Base-by-base conservation (phyloP, 2,329 filamentous ascomycete genomes). In the Hansfordia pulvinata region DNA sequence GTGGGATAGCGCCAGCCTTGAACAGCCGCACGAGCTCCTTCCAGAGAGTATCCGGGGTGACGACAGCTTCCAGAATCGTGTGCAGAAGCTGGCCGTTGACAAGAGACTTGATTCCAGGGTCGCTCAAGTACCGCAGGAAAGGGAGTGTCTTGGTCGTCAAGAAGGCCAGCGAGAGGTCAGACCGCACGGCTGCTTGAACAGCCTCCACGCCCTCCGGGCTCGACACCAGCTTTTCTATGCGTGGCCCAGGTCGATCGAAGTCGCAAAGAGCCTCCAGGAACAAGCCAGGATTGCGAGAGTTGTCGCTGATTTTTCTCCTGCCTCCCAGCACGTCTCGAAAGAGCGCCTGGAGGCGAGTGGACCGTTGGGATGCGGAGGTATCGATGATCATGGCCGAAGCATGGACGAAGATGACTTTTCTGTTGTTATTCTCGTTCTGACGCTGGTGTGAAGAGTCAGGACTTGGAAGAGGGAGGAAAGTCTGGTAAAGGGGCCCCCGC, bases 71-170 rank as follows among this genome's bases (percentile, higher is more conserved):
- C n/a, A n/a, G n/a, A n/a, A n/a, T 25, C 10, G 56, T 47, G 17
- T 51, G 46, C 3, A 74, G 46, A 20, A 69, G 54, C 9, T 59
- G 49, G 1, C 69, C 69, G 26, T 55, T 53, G 28, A 54, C 60
- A 3, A 71, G 38, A 16, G 55, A 46, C 32, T 64, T 66, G 23
- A 73, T 35, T 0, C 37, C 42, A 2, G 60, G 55, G 23, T 58
- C 46, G 0, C 51, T 43, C 2, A 67, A 30, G 31, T 52, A 60
- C 0, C 20, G 30, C 13, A 64, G 30, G 21, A 64, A 53, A 0
- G 39, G 35, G 0, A 57, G 33, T 0, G 47, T 50, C 4, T 46
- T 32, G 2, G 33, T 16, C 8, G 36, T 28, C 23, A 59, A 38
- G 31, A 54, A 60, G 3, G 27, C 5, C 5, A 20, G 13, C 2